Evolutionary conservation across 2,329 filamentous ascomycete species (phyloP), one percentile per base, ranked within the genome.

Genomic region (Fusarium nematophilum): DNA sequence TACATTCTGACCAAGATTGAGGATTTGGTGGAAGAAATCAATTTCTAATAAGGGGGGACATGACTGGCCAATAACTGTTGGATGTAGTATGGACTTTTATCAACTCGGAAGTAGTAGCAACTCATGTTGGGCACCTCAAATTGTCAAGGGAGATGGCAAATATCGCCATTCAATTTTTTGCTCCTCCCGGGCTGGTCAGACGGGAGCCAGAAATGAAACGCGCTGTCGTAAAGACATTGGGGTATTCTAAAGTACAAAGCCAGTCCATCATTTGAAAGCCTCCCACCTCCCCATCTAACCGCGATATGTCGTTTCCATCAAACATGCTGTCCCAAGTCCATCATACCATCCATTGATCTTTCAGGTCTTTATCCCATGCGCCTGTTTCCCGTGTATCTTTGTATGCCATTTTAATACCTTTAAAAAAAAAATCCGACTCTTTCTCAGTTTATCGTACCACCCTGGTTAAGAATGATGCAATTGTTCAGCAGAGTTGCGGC

Each of bases 401-500:
- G 53, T 44, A 27, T 34, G 36, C 34, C 31, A 21, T 13, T 42
- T 29, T 39, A n/a, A 18, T 29, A 14, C 53, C 30, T 49, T 36
- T 44, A n/a, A n/a, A n/a, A n/a, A n/a, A n/a, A n/a, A 34, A 23
- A 36, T 4, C 15, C 29, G n/a, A 17, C 17, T 9, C 29, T 18
- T 21, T 23, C 52, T 65, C 44, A 73, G n/a, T 58, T 39, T 39
- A 75, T 59, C 13, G 59, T 68, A 13, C 66, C 71, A 8, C 72
- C 73, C 11, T 70, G 62, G 27, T 74, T 76, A 7, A 76, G 68
- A n/a, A 70, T 62, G 62, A 96, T 91, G 73, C 93, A 97, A 72
- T 93, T 95, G 50, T 83, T 87, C 70, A 98, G 75, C 57, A 97
- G 78, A 17, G 86, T 89, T 26, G 90, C 90, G 29, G 92, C 94